A percentile compares a stretch with the other conserved stretches of the same genome.
Conservation (phyloP, 148 eudicot species). For the Rhododendron simsii region DNA sequence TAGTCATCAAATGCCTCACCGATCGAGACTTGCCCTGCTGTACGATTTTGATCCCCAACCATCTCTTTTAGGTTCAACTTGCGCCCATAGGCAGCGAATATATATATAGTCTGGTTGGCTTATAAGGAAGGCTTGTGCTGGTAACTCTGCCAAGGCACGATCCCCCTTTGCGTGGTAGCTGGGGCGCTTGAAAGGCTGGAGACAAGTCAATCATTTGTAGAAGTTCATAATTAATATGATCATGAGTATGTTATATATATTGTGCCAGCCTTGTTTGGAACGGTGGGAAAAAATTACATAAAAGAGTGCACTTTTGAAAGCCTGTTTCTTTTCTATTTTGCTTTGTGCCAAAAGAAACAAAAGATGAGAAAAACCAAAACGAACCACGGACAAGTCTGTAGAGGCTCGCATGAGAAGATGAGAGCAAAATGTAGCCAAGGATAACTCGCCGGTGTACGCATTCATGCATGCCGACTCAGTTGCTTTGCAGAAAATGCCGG, state of each 20-base stretch:
- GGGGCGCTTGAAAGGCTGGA: background rate
- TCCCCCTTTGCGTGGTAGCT: background rate
- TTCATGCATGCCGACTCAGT: background rate
- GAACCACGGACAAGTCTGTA: background rate
- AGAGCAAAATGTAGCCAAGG: conserved; percentile 1
- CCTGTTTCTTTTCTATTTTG: background rate
- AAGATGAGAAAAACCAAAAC: background rate
- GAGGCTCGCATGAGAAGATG: conserved; percentile 2
- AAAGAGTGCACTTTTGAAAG: background rate
- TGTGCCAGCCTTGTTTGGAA: background rate
- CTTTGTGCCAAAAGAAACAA: background rate
- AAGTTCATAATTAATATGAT: too few relatives aligned
- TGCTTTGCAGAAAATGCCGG: background rate
- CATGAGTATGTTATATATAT: too few relatives aligned
- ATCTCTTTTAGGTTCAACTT: too few relatives aligned
- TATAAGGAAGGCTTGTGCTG: background rate
- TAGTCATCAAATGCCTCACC: too few relatives aligned
- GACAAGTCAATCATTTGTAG: background rate
- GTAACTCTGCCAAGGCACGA: background rate
- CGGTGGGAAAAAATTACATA: too few relatives aligned
- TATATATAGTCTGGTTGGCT: background rate
- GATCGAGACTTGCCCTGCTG: too few relatives aligned
- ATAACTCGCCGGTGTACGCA: background rate
- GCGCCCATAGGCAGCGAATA: background rate
- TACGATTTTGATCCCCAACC: too few relatives aligned